Evolutionary conservation across 1,284 basidiomycete genomes (phyloP), one percentile per base, ranked within the genome.

Genomic region (Microbotryomycetes sp.): DNA sequence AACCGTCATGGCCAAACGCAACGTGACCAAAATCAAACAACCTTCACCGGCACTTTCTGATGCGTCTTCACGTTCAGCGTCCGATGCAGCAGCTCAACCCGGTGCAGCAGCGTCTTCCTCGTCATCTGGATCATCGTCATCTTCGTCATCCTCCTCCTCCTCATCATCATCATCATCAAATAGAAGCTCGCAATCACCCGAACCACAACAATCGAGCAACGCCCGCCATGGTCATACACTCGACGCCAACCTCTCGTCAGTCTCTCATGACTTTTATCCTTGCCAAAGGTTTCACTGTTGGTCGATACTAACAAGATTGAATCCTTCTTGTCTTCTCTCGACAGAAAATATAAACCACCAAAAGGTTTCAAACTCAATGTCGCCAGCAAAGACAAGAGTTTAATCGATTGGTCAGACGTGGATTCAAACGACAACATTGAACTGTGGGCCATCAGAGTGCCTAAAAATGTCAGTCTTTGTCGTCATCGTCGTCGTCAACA

Each of bases 371-470:
- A 58, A 29, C 9, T 36, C 3, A 42, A 52, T 36, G 61, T 49
- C 22, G 58, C 36, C 12, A 15, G 19, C 3, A 31, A 31, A 1
- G 54, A 12, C 1, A 49, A 58, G 59, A 58, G 56, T 19, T 32
- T 25, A 3, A 49, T 62, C 46, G 67, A 66, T 42, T 65, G 58
- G 56, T 62, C 63, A 45, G 52, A 36, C 6, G 26, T 68, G 32
- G 52, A 62, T 22, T 51, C 42, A 19, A 60, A 66, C 48, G 23
- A 9, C 14, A 55, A 62, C 5, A 55, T 66, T 47, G 62, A 68
- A 51, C 49, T 68, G 32, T 68, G 64, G 64, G 64, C 67, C 1
- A 52, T 68, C 5, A 23, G 62, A 9, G 55, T 68, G 14, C 67
- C 67, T 3, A 46, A 62, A 2, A 62, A 64, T 15, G 66, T 68